Evolutionary conservation across 1,139 yeast species (phyloP).

Genomic region (Geotrichum phurueaensis): DNA sequence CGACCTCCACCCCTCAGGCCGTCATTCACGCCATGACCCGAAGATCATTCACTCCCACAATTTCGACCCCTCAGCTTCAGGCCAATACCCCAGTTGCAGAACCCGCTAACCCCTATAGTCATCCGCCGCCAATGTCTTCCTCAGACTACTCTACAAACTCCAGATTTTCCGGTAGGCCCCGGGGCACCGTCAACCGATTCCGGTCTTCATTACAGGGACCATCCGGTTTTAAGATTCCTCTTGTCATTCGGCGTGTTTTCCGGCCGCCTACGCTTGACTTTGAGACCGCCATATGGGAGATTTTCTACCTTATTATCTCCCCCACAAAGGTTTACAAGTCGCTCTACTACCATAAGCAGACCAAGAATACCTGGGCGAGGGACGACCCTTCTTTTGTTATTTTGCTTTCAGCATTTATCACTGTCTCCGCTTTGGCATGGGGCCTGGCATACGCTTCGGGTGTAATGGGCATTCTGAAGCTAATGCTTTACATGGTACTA

Average conservation of each 20-base stretch:
- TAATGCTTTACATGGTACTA: constrained; percentile 76
- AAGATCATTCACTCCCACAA: constrained; percentile 8
- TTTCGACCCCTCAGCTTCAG: constrained; percentile 4
- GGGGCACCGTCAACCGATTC: constrained; percentile 7
- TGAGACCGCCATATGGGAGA: constrained; percentile 91
- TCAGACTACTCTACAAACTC: constrained; percentile 6
- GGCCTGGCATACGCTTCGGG: constrained; percentile 74
- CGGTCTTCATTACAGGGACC: constrained; percentile 10
- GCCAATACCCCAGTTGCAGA: background rate
- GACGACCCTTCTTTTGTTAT: constrained; percentile 89
- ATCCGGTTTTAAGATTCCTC: constrained; percentile 12
- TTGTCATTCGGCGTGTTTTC: constrained; percentile 43
- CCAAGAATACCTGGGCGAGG: constrained; percentile 69
- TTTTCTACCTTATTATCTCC: constrained; percentile 60
- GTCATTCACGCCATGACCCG: constrained; percentile 6
- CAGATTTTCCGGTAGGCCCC: constrained; percentile 11
- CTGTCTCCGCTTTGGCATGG: constrained; percentile 82
- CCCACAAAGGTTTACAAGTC: constrained; percentile 81
- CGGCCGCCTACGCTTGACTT: constrained; percentile 81
- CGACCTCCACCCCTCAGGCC: background rate
- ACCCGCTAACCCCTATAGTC: background rate
- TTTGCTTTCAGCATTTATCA: constrained; percentile 56
- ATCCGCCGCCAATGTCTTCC: background rate
- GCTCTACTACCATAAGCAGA: constrained; percentile 70
- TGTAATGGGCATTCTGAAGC: constrained; percentile 51